Conservation (phyloP, 208 protist genomes). For the Novymonas esmeraldas region DNA sequence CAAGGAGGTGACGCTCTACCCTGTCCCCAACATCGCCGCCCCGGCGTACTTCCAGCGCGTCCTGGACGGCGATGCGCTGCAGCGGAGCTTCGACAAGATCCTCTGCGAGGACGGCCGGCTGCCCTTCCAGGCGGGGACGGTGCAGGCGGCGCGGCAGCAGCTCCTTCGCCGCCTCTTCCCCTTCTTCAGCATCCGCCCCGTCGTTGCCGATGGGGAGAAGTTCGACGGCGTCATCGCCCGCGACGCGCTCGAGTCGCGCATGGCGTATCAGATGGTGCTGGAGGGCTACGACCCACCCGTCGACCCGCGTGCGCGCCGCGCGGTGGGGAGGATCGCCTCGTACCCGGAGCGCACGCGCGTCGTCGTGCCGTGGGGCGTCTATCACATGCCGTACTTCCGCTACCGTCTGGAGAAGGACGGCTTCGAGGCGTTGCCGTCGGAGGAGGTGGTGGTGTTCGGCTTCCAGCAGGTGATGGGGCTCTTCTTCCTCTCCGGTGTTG, state of each 20-base stretch:
- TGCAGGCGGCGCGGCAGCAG: constrained; percentile 38
- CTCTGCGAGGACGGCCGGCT: constrained; percentile 86
- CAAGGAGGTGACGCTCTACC: constrained; percentile 83
- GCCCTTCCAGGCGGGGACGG: constrained; percentile 62
- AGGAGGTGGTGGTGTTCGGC: constrained; percentile 72
- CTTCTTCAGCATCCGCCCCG: constrained; percentile 68
- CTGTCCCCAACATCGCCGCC: constrained; percentile 73
- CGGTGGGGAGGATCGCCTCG: constrained; percentile 69
- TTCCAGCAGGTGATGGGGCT: constrained; percentile 52
- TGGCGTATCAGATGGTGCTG: constrained; percentile 87
- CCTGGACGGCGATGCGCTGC: constrained; percentile 42
- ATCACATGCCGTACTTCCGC: constrained; percentile 86
- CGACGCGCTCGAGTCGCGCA: constrained; percentile 80
- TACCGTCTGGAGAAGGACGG: constrained; percentile 72
- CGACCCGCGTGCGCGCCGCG: constrained; percentile 80
- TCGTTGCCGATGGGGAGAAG: constrained; percentile 55
- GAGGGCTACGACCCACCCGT: constrained; percentile 74
- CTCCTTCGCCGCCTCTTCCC: constrained; percentile 59
- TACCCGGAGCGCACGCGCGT: constrained; percentile 70
- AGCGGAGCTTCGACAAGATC: constrained; percentile 59
- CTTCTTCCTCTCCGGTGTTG: constrained; percentile 26
- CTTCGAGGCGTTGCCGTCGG: constrained; percentile 47
- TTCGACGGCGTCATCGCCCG: constrained; percentile 80
- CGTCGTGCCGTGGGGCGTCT: constrained; percentile 81
- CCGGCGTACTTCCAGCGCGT: constrained; percentile 69